A percentile compares a stretch with the other conserved stretches of the same genome.
phyloP scores from a whole-genome alignment of 2,329 filamentous ascomycete genomes.

The Dothistroma septosporum region DNA sequence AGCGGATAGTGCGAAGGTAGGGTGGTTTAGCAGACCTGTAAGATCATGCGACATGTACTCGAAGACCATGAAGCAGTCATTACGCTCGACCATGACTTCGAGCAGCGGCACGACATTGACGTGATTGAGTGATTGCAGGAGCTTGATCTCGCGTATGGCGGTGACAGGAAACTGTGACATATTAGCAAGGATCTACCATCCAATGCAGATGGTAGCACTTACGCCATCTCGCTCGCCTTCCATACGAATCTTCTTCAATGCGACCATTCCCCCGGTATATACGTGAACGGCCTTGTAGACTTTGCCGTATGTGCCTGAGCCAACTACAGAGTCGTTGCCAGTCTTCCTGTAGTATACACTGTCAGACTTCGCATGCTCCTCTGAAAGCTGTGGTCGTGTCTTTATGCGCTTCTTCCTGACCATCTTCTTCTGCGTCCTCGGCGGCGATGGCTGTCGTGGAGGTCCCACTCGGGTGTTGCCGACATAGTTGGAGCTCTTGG shows the following conservation, averaged over 20 bases:
- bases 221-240: slow-evolving; percentile 81
- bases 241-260: slow-evolving; percentile 89
- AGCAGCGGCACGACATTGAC: slow-evolving; percentile 76
- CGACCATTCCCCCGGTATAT: slow-evolving; percentile 79
- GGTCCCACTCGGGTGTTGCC: slow-evolving; percentile 32
- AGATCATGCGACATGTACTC: slow-evolving; percentile 96
- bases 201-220: slow-evolving; percentile 26
- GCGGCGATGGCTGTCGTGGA: slow-evolving; percentile 18
- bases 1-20: slow-evolving; percentile 76
- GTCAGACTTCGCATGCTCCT: slow-evolving; percentile 71
- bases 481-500: slow-evolving; percentile 34
- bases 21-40: slow-evolving; percentile 91
- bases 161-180: slow-evolving; percentile 68
- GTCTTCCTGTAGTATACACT: slow-evolving; percentile 94
- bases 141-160: slow-evolving; percentile 83
- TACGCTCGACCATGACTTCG: slow-evolving; percentile 97
- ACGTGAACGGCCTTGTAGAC: slow-evolving; percentile 92
- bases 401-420: slow-evolving; percentile 67
- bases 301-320: slow-evolving; percentile 92
- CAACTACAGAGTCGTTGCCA: slow-evolving; percentile 94
- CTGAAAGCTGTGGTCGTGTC: slow-evolving; percentile 63
- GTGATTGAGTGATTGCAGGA: slow-evolving; percentile 81
- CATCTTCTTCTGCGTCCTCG: slow-evolving; percentile 46
- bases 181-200: slow-evolving; percentile 27
- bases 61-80: slow-evolving; percentile 99